phyloP scores from a whole-genome alignment of 192 early-diverging fungal genomes.

The Dispira parvispora region DNA sequence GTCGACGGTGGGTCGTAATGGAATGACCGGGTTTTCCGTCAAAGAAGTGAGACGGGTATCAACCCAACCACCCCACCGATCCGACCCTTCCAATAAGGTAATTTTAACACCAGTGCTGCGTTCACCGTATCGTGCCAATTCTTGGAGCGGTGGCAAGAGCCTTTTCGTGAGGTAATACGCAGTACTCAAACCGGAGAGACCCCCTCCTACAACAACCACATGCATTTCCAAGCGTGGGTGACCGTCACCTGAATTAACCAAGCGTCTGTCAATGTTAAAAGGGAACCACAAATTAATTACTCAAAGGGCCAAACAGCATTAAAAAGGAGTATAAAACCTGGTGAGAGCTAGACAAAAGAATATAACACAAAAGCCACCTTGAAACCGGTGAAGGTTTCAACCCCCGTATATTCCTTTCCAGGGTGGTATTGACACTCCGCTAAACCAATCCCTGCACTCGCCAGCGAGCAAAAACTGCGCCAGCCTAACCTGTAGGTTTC shows the following conservation, averaged over 20 bases:
- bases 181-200: slow-evolving; percentile 73
- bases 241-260: no score
- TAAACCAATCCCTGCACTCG: no score
- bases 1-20: slow-evolving; percentile 8
- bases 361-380: no score
- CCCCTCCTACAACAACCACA: slow-evolving; percentile 77
- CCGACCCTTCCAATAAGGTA: slow-evolving; percentile 47
- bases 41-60: slow-evolving; percentile 33
- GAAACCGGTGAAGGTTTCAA: no score
- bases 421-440: no score
- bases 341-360: no score
- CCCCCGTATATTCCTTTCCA: no score
- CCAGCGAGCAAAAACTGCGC: no score
- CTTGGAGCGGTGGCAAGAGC: slow-evolving; percentile 14
- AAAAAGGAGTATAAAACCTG: background rate
- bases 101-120: slow-evolving; percentile 30
- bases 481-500: no score
- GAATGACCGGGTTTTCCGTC: slow-evolving; percentile 12
- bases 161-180: slow-evolving; percentile 57
- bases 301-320: background rate
- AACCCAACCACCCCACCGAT: slow-evolving; percentile 78
- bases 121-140: background rate
- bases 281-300: background rate
- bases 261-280: background rate
- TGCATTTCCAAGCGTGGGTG: no score